Evolutionary conservation across 345 rosid species (phyloP), one percentile per base, ranked within the genome.

Genomic region (Eucalyptus sideroxylon): DNA sequence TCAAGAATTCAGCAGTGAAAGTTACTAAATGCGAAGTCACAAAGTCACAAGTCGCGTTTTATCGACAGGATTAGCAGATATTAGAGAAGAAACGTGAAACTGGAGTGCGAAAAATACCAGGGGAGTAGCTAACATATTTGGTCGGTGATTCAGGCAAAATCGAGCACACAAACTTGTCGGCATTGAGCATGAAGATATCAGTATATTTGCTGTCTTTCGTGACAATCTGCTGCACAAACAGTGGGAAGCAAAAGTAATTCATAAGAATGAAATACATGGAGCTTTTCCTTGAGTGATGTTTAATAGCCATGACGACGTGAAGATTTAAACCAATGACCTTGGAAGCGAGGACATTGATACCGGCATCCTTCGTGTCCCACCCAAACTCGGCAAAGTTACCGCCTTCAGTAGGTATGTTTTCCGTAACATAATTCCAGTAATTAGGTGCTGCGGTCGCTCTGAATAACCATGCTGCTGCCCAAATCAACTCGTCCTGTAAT

Each of bases 391-490:
- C 90, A 89, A 90, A 91, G 86, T 86, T 65, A 27, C 89, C 89
- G 60, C 14, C 45, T 10, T 10, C 42, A 10, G 82, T 87, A 53
- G 87, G 87, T 16, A 72, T 86, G 87, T 94, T 95, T 65, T 88
- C 67, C 49, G 49, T 86, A 50, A 88, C 91, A 82, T 93, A 95
- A 24, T 88, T 90, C 93, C 94, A 93, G 91, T 97, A 97, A 86
- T 59, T n/a, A 56, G 90, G 72, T 9, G 60, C 87, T 67, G 89
- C 91, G 23, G 98, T 95, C 53, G 98, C 99, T 88, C 89, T 94
- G 80, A 91, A 94, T 83, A 98, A 87, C 99, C 99, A 98, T 85
- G 97, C 92, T 86, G 99, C 98, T 55, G 94, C 99, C 99, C 99
- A 97, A 3, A 96, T 56, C 89, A 97, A 92, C 85, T 96, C 99